These are phyloP conservation scores for Blastocystis sp. DNA, from an alignment of 352 stramenopile genomes.

Conservation along the genomic window DNA sequence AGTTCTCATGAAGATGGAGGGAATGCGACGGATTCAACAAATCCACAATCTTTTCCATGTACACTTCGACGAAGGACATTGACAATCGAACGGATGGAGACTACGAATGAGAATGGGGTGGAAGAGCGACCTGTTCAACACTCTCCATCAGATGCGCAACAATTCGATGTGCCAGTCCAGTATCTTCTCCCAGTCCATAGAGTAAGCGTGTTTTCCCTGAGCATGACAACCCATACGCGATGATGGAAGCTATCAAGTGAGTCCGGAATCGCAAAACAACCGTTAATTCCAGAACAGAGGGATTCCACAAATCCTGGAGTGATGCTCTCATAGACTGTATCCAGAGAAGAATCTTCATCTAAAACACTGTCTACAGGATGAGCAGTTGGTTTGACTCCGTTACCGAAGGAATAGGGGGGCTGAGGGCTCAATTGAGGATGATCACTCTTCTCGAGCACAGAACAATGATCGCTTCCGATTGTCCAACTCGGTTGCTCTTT, in stretches of 20 bases:
- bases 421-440: background rate
- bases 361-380: slow-evolving; percentile 11
- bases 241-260: slow-evolving; percentile 13
- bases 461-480: background rate
- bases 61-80: slow-evolving; percentile 38
- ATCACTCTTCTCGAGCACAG: too few species aligned
- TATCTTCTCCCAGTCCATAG: background rate
- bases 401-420: slow-evolving; percentile 16
- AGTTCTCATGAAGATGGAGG: slow-evolving; percentile 19
- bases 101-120: background rate
- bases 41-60: slow-evolving; percentile 39
- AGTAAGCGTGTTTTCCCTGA: background rate
- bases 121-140: background rate
- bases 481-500: background rate
- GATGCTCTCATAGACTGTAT: background rate
- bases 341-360: background rate
- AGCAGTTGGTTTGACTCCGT: background rate
- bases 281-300: background rate
- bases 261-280: background rate
- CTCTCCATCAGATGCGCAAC: slow-evolving; percentile 2
- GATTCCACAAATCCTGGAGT: slow-evolving; percentile 3
- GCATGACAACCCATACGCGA: slow-evolving; percentile 6
- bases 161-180: background rate
- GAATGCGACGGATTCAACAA: background rate
- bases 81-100: background rate